Evolutionary conservation across 2,329 filamentous ascomycete species (phyloP).

Genomic region (Trichoderma harzianum): DNA sequence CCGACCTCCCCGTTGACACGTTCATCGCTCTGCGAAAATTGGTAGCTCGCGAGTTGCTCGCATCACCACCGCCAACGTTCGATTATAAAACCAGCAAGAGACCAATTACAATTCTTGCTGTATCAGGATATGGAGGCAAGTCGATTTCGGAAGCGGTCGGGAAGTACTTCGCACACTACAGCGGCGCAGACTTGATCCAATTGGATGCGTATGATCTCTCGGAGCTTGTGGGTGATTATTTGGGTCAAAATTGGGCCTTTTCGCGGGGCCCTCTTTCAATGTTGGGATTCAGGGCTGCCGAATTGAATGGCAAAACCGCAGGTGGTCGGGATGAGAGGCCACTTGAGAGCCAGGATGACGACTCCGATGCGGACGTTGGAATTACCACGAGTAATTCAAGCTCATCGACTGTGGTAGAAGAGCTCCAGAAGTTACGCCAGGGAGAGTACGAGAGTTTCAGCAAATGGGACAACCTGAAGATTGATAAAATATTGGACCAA

Average conservation of each 20-base stretch:
- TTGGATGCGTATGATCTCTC: slow-evolving; percentile 69
- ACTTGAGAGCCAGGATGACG: slow-evolving; percentile 33
- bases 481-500: slow-evolving; percentile 54
- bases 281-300: slow-evolving; percentile 55
- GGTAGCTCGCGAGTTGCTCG: slow-evolving; percentile 30
- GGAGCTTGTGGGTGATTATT: slow-evolving; percentile 64
- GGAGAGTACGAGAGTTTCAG: slow-evolving; percentile 36
- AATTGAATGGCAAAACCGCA: slow-evolving; percentile 51
- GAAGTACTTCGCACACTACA: slow-evolving; percentile 56
- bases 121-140: slow-evolving; percentile 39
- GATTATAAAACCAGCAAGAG: slow-evolving; percentile 35
- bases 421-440: slow-evolving; percentile 43
- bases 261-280: slow-evolving; percentile 48
- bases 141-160: slow-evolving; percentile 50
- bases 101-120: slow-evolving; percentile 37
- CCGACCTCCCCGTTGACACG: slow-evolving; percentile 34
- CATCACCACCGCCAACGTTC: slow-evolving; percentile 28
- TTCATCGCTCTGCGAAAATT: slow-evolving; percentile 31
- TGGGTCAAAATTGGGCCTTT: slow-evolving; percentile 58
- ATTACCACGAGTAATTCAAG: slow-evolving; percentile 30
- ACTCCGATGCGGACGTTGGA: slow-evolving; percentile 33
- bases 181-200: slow-evolving; percentile 64
- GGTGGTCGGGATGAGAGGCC: slow-evolving; percentile 41
- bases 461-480: slow-evolving; percentile 61
- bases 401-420: slow-evolving; percentile 38